Evolutionary conservation across 2,329 filamentous ascomycete species (phyloP).

Genomic region (Arthrobotrys megalospora): DNA sequence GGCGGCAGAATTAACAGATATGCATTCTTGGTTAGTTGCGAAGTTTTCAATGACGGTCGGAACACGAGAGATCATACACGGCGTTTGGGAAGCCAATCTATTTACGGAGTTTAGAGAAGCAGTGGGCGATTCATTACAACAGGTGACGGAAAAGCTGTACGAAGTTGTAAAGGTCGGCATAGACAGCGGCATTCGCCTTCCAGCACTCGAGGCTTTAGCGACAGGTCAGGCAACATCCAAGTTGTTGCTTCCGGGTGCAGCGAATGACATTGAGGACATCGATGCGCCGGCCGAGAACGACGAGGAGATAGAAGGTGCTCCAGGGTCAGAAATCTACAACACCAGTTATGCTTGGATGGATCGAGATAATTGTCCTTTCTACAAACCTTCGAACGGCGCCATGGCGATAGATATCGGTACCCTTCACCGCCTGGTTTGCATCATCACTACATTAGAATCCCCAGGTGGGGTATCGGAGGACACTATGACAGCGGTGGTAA

Average conservation of each 20-base stretch:
- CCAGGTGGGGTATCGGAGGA: not conserved
- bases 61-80: slow-evolving; percentile 41
- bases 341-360: slow-evolving; percentile 20
- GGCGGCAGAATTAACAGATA: slow-evolving; percentile 34
- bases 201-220: slow-evolving; percentile 51
- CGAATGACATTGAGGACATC: not conserved
- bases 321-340: slow-evolving; percentile 35
- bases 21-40: slow-evolving; percentile 40
- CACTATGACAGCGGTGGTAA: slow-evolving; percentile 24
- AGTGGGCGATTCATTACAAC: slow-evolving; percentile 24
- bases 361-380: slow-evolving; percentile 33
- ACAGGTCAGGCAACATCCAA: slow-evolving; percentile 61
- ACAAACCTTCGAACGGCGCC: slow-evolving; percentile 5
- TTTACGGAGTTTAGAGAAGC: slow-evolving; percentile 46
- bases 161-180: not conserved
- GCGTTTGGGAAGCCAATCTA: slow-evolving; percentile 7
- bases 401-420: slow-evolving; percentile 43
- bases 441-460: slow-evolving; percentile 27
- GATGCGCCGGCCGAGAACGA: slow-evolving; percentile 17
- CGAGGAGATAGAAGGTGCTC: not conserved
- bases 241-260: not conserved
- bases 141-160: slow-evolving; percentile 21
- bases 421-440: slow-evolving; percentile 26
- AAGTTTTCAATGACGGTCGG: slow-evolving; percentile 47
- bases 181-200: slow-evolving; percentile 4